These are phyloP conservation scores for Hygrocybe coccinea DNA, from an alignment of 768 basidiomycete genomes.

Conservation along the genomic window DNA sequence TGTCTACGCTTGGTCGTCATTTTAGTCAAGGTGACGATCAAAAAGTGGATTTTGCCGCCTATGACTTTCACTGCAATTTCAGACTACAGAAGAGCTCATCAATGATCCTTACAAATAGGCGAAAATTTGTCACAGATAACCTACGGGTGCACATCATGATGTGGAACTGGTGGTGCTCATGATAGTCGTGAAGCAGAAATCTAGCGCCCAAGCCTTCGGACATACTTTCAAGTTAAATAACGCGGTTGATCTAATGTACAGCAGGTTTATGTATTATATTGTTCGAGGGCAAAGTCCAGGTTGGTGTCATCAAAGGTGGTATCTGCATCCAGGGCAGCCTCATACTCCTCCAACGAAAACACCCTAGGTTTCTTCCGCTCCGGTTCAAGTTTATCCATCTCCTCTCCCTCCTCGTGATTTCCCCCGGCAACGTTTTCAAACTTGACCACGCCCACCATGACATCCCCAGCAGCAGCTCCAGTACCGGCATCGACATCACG, in stretches of 20 bases:
- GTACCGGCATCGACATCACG: too few species aligned
- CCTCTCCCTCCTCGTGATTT: slow-evolving; percentile 4
- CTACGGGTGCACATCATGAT: too few species aligned
- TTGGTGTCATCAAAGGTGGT: slow-evolving; percentile 43
- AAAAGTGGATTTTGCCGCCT: too few species aligned
- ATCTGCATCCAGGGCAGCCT: slow-evolving; percentile 46
- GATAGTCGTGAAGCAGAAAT: too few species aligned
- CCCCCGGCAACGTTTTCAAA: slow-evolving; percentile 11
- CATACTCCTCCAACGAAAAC: slow-evolving; percentile 48
- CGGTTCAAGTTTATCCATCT: slow-evolving; percentile 25
- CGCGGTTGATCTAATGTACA: too few species aligned
- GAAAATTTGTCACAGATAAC: too few species aligned
- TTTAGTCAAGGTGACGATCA: too few species aligned
- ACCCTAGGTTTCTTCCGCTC: slow-evolving; percentile 39
- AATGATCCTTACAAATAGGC: too few species aligned
- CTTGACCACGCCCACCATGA: slow-evolving; percentile 14
- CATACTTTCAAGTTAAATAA: too few species aligned
- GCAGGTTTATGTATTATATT: slow-evolving; percentile 15
- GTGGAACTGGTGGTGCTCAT: too few species aligned
- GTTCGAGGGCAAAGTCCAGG: slow-evolving; percentile 26
- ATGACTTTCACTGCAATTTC: not conserved
- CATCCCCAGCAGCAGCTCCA: slow-evolving; percentile 12
- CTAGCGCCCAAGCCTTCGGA: too few species aligned
- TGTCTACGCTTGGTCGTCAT: slow-evolving; percentile 5
- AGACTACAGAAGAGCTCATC: too few species aligned